These are phyloP conservation scores for Diplodia mutila DNA, from an alignment of 2,329 filamentous ascomycete genomes.

Conservation along the genomic window DNA sequence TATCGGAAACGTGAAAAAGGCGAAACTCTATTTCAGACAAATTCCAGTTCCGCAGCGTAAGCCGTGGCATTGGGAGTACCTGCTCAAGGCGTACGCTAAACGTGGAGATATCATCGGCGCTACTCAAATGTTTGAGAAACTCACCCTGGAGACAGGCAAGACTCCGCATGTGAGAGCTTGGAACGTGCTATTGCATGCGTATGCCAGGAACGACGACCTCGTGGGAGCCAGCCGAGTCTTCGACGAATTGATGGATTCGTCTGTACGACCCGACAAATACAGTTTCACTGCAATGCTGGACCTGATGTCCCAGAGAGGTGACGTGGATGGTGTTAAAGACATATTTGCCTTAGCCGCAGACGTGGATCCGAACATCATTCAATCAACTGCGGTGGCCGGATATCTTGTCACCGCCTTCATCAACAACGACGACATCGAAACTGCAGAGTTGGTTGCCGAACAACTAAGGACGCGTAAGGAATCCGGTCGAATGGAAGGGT, in stretches of 20 bases:
- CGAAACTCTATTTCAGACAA: not conserved
- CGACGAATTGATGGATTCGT: conserved; percentile 57
- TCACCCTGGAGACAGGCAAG: conserved; percentile 60
- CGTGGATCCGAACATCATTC: not conserved
- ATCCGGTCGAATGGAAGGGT: conserved; percentile 53
- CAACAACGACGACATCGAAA: conserved; percentile 51
- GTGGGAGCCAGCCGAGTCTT: conserved; percentile 69
- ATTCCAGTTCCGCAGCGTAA: not conserved
- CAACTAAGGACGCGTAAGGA: conserved; percentile 29
- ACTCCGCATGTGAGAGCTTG: conserved; percentile 65
- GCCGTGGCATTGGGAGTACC: conserved; percentile 26
- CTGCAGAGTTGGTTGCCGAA: conserved; percentile 54
- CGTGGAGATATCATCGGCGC: conserved; percentile 66
- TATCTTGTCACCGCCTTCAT: conserved; percentile 67
- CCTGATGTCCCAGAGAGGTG: conserved; percentile 71
- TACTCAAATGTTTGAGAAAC: conserved; percentile 64
- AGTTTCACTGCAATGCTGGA: conserved; percentile 77
- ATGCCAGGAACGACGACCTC: conserved; percentile 68
- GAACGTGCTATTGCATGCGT: conserved; percentile 77
- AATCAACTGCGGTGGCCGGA: not conserved
- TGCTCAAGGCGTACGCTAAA: conserved; percentile 73
- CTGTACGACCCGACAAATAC: conserved; percentile 60
- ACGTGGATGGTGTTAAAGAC: conserved; percentile 69
- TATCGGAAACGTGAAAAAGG: not conserved
- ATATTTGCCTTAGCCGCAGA: conserved; percentile 63